Conservation (phyloP, 768 basidiomycete genomes). For the Lactarius akahatsu region DNA sequence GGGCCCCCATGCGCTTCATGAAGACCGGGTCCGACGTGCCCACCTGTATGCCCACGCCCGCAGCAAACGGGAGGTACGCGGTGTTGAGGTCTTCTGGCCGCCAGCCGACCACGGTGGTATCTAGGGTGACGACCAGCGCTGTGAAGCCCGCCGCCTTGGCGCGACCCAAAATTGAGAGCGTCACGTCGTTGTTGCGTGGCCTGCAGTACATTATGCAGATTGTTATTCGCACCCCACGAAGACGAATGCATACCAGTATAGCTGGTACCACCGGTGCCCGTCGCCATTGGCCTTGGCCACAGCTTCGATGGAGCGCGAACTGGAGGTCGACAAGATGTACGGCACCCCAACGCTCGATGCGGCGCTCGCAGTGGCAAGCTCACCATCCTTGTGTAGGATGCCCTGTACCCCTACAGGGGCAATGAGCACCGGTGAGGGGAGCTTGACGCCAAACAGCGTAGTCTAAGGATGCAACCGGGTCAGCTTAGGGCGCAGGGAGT, state of each 20-base stretch:
- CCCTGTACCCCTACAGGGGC: slow-evolving; percentile 74
- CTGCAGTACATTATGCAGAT: slow-evolving; percentile 30
- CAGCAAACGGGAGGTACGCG: slow-evolving; percentile 63
- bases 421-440: slow-evolving; percentile 60
- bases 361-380: slow-evolving; percentile 59
- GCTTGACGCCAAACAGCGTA: slow-evolving; percentile 66
- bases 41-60: slow-evolving; percentile 65
- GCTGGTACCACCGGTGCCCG: slow-evolving; percentile 74
- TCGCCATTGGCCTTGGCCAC: slow-evolving; percentile 72
- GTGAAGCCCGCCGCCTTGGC: slow-evolving; percentile 66
- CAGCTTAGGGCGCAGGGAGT: neutral
- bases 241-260: slow-evolving; percentile 57
- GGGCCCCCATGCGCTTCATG: slow-evolving; percentile 55
- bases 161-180: slow-evolving; percentile 61
- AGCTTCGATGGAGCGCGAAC: slow-evolving; percentile 69
- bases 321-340: slow-evolving; percentile 74
- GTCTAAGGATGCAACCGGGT: slow-evolving; percentile 44
- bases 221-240: too few species aligned
- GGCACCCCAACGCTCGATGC: slow-evolving; percentile 62
- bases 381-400: slow-evolving; percentile 67
- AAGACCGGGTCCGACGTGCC: slow-evolving; percentile 76
- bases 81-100: slow-evolving; percentile 70
- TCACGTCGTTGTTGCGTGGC: slow-evolving; percentile 61
- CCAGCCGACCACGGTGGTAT: slow-evolving; percentile 74
- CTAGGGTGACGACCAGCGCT: slow-evolving; percentile 75